Percentiles rank a stretch among this genome's conserved stretches.
These are phyloP conservation scores for Monosporascus sp. DNA, from an alignment of 2,329 filamentous ascomycete species.

Conservation along the genomic window DNA sequence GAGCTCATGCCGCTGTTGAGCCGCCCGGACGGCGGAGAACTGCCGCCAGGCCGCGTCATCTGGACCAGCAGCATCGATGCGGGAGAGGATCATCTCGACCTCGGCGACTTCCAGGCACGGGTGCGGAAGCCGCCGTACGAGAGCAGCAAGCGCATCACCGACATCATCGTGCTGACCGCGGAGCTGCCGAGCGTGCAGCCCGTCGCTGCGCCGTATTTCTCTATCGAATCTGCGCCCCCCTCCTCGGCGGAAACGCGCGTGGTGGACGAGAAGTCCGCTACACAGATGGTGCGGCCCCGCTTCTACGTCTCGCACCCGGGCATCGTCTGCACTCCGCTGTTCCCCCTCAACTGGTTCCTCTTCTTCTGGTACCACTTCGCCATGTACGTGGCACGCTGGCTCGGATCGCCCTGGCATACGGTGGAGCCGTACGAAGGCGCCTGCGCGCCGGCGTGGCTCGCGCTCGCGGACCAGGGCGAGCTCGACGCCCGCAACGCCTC, in stretches of 20 bases:
- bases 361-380: conserved; percentile 61
- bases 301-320: conserved; percentile 84
- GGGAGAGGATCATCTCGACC: conserved; percentile 44
- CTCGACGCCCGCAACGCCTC: conserved; percentile 52
- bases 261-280: too few species aligned
- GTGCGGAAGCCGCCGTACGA: conserved; percentile 66
- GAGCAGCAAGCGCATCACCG: conserved; percentile 79
- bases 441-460: conserved; percentile 70
- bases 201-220: conserved; percentile 53
- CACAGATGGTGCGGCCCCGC: conserved; percentile 39
- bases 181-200: conserved; percentile 58
- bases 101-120: conserved; percentile 73
- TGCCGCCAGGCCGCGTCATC: conserved; percentile 61
- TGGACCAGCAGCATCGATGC: conserved; percentile 86
- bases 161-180: conserved; percentile 72
- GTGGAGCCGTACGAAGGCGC: conserved; percentile 73
- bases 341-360: conserved; percentile 67
- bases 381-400: conserved; percentile 66
- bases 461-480: conserved; percentile 59
- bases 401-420: conserved; percentile 86
- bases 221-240: conserved; percentile 10
- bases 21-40: conserved; percentile 34
- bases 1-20: conserved; percentile 70
- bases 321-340: conserved; percentile 74
- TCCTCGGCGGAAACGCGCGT: too few species aligned